Conservation (phyloP, 164 flowering plant species). For the Liquidambar formosana region DNA sequence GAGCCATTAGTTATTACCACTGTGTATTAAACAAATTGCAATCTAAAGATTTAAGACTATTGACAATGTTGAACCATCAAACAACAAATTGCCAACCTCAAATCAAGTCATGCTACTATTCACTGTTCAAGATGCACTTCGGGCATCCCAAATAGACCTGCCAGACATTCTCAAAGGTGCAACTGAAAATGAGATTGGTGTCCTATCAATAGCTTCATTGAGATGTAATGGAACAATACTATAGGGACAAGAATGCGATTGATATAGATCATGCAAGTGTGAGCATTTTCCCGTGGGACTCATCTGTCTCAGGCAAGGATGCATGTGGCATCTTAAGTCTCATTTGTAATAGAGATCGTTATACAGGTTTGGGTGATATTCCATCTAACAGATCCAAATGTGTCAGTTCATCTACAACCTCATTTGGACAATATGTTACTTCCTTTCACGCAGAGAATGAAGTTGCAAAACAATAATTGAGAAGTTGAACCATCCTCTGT, state of each 20-base stretch:
- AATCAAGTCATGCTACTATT: constrained; percentile 15
- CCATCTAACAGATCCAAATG: constrained; percentile 19
- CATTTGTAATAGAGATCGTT: no score
- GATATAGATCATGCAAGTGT: constrained; percentile 10
- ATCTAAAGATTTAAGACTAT: constrained; percentile 19
- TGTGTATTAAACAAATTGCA: constrained; percentile 7
- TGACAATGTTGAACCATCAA: constrained; percentile 11
- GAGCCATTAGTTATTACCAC: constrained; percentile 19
- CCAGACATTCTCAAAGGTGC: constrained; percentile 6
- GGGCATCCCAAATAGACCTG: constrained; percentile 14
- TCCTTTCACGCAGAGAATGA: constrained; percentile 19
- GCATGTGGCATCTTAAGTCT: constrained; percentile 41
- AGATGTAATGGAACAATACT: constrained; percentile 20
- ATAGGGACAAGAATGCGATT: constrained; percentile 12
- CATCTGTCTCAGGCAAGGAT: constrained; percentile 27
- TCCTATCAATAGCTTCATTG: constrained; percentile 8
- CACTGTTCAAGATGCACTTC: constrained; percentile 22
- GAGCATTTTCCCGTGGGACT: constrained; percentile 16
- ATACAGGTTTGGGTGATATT: constrained; percentile 27
- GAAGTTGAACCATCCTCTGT: no score
- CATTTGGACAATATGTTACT: constrained; percentile 21
- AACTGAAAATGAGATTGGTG: constrained; percentile 13
- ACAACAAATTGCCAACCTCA: constrained; percentile 9
- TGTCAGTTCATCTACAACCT: constrained; percentile 23
- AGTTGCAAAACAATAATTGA: constrained; percentile 24